Evolutionary conservation across 805 yeast species (phyloP), one percentile per base, ranked within the genome.

Genomic region (Kodamaea neixiangensis): DNA sequence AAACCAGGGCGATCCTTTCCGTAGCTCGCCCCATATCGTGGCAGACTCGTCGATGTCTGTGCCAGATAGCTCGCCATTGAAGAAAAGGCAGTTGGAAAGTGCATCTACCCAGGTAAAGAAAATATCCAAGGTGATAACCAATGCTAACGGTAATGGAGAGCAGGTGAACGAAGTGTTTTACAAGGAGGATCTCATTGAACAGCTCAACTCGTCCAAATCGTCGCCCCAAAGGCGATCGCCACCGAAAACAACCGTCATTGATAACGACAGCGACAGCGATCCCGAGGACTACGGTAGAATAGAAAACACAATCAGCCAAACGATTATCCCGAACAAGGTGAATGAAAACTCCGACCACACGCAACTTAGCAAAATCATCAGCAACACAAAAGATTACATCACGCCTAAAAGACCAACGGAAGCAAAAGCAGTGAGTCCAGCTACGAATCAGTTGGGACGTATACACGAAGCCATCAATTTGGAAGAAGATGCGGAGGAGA

Each of bases 381-480:
- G 52, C 33, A 31, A 38, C 7, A 6, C 51, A 22, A 48, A 25
- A 44, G 62, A 64, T 22, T 63, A 61, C 41, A 54, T 63, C 3
- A 67, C 72, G 3, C 71, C 71, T 1, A 65, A 66, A 39, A 55
- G 71, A 40, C 58, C 55, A 34, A 67, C 71, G 2, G 72, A 66
- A 31, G 67, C 70, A 7, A 53, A 62, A 5, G 70, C 72, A 17
- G 55, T 57, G 29, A 64, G 68, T 21, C 72, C 72, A 2, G 56
- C 52, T 4, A 59, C 67, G 3, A 61, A 60, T 44, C 69, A 65
- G 44, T 59, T 57, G 9, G 56, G 49, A 13, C 55, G 70, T 20
- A 57, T 65, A 10, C 54, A 58, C 34, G 65, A 58, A 43, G 52
- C 43, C n/a, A 40, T 55, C 5, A 46, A 47, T n/a, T 49, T 57